Conservation (phyloP, 306 rosid genomes). For the Crataegus laevigata region DNA sequence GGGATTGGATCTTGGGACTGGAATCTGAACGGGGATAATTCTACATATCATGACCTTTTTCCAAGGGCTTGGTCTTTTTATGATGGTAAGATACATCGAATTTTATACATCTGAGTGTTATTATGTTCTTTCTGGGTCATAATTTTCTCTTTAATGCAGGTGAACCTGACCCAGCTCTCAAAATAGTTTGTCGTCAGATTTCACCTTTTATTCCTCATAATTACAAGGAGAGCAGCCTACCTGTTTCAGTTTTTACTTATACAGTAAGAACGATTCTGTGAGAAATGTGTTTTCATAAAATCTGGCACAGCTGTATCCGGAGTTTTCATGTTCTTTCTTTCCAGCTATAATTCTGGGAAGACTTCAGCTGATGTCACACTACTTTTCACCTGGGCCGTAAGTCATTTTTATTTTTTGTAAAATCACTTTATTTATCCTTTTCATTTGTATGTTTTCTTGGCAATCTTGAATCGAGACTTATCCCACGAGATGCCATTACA, state of each 20-base stretch:
- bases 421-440: neutral
- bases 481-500: neutral
- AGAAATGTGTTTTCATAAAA: conserved; percentile 3
- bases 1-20: conserved; percentile 95
- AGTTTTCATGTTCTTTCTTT: conserved; percentile 9
- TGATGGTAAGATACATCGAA: conserved; percentile 47
- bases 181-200: conserved; percentile 84
- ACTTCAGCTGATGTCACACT: conserved; percentile 69
- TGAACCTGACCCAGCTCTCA: conserved; percentile 80
- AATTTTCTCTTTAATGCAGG: conserved; percentile 38
- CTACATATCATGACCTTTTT: conserved; percentile 80
- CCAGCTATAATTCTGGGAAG: conserved; percentile 70
- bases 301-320: conserved; percentile 1
- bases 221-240: conserved; percentile 94
- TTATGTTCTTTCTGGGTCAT: conserved; percentile 14
- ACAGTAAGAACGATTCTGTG: conserved; percentile 44
- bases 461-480: neutral
- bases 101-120: conserved; percentile 15
- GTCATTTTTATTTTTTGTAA: conserved; percentile 12
- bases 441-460: neutral
- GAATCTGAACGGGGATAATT: conserved; percentile 66
- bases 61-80: conserved; percentile 94
- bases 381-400: conserved; percentile 97
- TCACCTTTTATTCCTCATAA: conserved; percentile 91
- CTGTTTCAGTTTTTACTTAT: conserved; percentile 79